Percentiles rank a stretch among this genome's conserved stretches.
phyloP scores from a whole-genome alignment of 257 asterid genomes.

The Mitragyna speciosa region DNA sequence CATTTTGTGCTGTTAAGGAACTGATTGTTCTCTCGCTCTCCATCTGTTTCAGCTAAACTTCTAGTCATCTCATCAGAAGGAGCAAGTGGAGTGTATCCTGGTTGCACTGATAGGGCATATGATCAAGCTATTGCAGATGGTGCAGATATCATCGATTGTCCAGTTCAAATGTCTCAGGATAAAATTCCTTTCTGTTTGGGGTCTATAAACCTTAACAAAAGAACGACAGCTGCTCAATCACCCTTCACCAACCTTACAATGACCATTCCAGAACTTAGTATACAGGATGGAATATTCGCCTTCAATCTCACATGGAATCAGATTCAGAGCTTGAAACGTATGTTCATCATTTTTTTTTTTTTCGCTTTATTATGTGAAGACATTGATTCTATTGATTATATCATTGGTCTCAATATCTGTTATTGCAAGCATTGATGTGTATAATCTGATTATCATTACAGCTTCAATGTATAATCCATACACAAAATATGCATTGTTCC shows the following conservation, averaged over 20 bases:
- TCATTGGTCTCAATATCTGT: neutral
- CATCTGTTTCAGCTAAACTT: conserved; percentile 41
- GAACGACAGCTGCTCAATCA: conserved; percentile 42
- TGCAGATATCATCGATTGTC: conserved; percentile 72
- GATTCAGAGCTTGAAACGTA: conserved; percentile 57
- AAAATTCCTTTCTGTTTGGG: conserved; percentile 75
- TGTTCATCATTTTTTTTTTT: conserved; percentile 28
- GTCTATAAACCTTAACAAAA: conserved; percentile 58
- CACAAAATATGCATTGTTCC: conserved; percentile 18
- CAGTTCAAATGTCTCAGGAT: conserved; percentile 69
- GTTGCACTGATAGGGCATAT: conserved; percentile 69
- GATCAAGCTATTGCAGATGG: conserved; percentile 66
- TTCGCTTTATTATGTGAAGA: neutral
- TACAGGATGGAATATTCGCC: conserved; percentile 48
- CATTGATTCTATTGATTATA: conserved; percentile 1
- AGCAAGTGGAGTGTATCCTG: conserved; percentile 85
- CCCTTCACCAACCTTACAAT: conserved; percentile 30
- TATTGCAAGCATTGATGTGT: conserved; percentile 7
- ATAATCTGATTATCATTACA: conserved; percentile 38
- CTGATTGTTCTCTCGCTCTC: conserved; percentile 1
- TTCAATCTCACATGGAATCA: conserved; percentile 67
- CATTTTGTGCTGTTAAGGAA: neutral
- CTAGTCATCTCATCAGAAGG: conserved; percentile 69
- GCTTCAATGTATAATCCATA: conserved; percentile 56
- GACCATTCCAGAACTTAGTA: conserved; percentile 47